Evolutionary conservation across 495 filamentous ascomycete species (phyloP).

Genomic region (Daldinia caldariorum): DNA sequence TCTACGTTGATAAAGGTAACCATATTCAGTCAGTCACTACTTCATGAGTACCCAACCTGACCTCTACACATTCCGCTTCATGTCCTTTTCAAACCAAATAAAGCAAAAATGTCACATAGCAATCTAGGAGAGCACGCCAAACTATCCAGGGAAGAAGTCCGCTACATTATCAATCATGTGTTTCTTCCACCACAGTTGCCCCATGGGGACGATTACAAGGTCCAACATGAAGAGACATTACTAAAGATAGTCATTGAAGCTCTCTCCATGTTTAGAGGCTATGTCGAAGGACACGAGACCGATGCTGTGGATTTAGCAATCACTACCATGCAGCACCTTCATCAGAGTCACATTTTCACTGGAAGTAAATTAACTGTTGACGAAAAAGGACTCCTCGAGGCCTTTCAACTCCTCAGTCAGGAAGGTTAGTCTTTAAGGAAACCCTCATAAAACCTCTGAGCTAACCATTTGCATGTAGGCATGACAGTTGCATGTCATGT

Average conservation of each 20-base stretch:
- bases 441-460: neutral
- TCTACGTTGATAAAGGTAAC: too few relatives aligned
- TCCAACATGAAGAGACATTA: conserved; percentile 33
- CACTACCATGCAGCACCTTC: conserved; percentile 42
- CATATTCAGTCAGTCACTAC: too few relatives aligned
- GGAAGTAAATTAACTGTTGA: neutral
- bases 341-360: conserved; percentile 14
- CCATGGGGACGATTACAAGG: conserved; percentile 54
- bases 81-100: neutral
- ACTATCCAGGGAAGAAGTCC: neutral
- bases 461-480: conserved; percentile 30
- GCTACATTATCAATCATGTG: conserved; percentile 65
- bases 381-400: conserved; percentile 8
- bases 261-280: conserved; percentile 43
- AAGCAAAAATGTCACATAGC: neutral
- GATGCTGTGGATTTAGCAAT: conserved; percentile 11
- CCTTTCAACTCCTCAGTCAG: conserved; percentile 11
- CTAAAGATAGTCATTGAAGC: conserved; percentile 34
- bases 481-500: conserved; percentile 56
- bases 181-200: conserved; percentile 69
- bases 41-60: too few relatives aligned
- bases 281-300: conserved; percentile 16
- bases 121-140: neutral
- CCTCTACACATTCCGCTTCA: neutral
- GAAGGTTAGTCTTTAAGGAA: conserved; percentile 10